Evolutionary conservation across 257 asterid genomes (phyloP), one percentile per base, ranked within the genome.

Genomic region (Thymus mandschuricus): DNA sequence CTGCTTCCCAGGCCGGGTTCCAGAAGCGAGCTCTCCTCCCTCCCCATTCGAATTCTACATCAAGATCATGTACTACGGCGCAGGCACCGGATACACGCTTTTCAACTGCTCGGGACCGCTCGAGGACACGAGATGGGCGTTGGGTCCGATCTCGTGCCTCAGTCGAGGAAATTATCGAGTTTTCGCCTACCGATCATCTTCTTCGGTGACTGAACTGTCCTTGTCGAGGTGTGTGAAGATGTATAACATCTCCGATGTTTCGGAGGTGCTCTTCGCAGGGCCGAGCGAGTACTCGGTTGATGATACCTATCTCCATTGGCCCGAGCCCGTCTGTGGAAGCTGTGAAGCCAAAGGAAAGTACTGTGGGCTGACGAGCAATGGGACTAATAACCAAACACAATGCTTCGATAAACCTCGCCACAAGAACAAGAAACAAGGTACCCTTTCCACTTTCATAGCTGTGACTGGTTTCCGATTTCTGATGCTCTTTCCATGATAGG

Each of bases 241-340:
- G 91, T 89, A 87, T 68, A 79, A 76, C 33, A 59, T 91, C 49
- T 88, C 96, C 34, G 66, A 63, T 71, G 69, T 85, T 68, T 73
- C 89, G 0, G 6, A 21, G 10, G 84, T 54, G 34, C 44, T 86
- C 7, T 75, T 80, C 3, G 7, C 1, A 15, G 83, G 80, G 69
- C 48, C 13, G 21, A 41, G 40, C 2, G 57, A 54, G 41, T 75
- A 41, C 65, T 35, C 66, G 9, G 44, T 4, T 8, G 76, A 75
- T 33, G 80, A 64, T 31, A 50, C 74, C 1, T 43, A 51, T 55
- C 69, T 91, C 65, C 76, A 46, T 62, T 90, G 97, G 96, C 48
- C 79, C 35, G 45, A 74, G 27, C 90, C 97, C 34, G 56, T 46
- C 41, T 88, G 95, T 51, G 80, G 87, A 51, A 57, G 43, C n/a